phyloP scores from a whole-genome alignment of 257 asterid genomes.

The Agastache rugosa region DNA sequence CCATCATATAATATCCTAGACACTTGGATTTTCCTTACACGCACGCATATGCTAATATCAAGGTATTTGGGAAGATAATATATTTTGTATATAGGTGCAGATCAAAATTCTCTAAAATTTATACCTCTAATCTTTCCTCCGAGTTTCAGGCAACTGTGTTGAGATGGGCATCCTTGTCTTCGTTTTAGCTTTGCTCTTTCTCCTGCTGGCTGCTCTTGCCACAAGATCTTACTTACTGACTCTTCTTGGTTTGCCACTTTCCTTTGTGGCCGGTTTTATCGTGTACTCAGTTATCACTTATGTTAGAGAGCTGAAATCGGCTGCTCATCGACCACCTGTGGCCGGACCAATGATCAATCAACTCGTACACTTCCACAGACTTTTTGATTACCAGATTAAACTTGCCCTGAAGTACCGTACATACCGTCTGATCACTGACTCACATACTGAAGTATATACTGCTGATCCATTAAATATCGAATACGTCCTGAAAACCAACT shows the following conservation, averaged over 20 bases:
- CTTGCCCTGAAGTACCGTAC: conserved; percentile 45
- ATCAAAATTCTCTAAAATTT: neutral
- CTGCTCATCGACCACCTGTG: conserved; percentile 44
- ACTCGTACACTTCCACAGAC: conserved; percentile 44
- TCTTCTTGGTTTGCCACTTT: conserved; percentile 40
- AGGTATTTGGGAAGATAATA: neutral
- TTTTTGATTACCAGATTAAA: conserved; percentile 46
- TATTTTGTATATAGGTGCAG: neutral
- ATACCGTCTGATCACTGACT: conserved; percentile 45
- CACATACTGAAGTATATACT: conserved; percentile 43
- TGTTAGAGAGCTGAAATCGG: conserved; percentile 34
- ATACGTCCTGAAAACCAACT: conserved; percentile 49
- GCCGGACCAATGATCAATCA: conserved; percentile 47
- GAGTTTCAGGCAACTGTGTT: conserved; percentile 12
- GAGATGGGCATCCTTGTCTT: conserved; percentile 34
- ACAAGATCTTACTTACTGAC: conserved; percentile 34
- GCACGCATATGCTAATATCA: neutral
- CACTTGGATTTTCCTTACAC: neutral
- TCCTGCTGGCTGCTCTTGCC: conserved; percentile 27
- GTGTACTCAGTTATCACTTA: conserved; percentile 33
- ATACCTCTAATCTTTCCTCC: neutral
- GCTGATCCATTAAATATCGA: conserved; percentile 50
- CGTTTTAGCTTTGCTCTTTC: conserved; percentile 31
- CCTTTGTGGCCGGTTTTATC: conserved; percentile 34
- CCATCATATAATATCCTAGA: neutral